Base-by-base conservation (phyloP, 768 basidiomycete species). In the Tulasnella sp. region DNA sequence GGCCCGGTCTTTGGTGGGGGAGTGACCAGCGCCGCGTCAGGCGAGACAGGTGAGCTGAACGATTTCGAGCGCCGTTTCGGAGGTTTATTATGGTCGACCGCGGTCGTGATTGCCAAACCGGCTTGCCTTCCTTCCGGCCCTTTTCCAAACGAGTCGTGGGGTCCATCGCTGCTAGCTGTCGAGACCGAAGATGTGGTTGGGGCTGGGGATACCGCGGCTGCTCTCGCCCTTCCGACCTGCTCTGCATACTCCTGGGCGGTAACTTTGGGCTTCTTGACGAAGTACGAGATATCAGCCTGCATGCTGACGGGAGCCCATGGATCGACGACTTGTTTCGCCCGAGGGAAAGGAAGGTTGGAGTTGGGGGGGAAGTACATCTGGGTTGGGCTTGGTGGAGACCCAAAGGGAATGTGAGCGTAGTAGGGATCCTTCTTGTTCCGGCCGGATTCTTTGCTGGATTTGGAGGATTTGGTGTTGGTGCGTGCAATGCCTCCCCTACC, bases 401-500 rank as follows among this genome's bases (percentile, higher is more conserved):
- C 71, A 36, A n/a, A 72, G 2, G 71, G 40, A n/a, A 72, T 39
- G 56, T 79, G 78, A 31, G 78, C 71, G 71, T 48, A 72, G 78
- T 79, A 79, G 10, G 78, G 78, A 40, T 79, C 78, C 31, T 44
- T 68, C 44, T 72, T 79, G 40, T 5, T 34, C 62, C 27, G 34
- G 16, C 58, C 40, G 0, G 75, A 56, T 9, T 48, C 71, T 38
- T 71, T 73, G 36, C 40, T 58, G 44, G 42, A 38, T 42, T 52
- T 74, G 62, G 62, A 68, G 9, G 62, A 68, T 27, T 68, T 68
- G 62, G 62, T 68, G 27, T 68, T 68, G 62, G 62, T 68, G 38
- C 62, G 40, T 27, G 78, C 78, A 38, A 73, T 71, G 36, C 78
- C 78, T 44, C 78, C 78, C 48, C 78, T 74, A 38, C 78, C 78